Evolutionary conservation across 2,329 filamentous ascomycete species (phyloP).

Genomic region (Ceratocystiopsis minuta): DNA sequence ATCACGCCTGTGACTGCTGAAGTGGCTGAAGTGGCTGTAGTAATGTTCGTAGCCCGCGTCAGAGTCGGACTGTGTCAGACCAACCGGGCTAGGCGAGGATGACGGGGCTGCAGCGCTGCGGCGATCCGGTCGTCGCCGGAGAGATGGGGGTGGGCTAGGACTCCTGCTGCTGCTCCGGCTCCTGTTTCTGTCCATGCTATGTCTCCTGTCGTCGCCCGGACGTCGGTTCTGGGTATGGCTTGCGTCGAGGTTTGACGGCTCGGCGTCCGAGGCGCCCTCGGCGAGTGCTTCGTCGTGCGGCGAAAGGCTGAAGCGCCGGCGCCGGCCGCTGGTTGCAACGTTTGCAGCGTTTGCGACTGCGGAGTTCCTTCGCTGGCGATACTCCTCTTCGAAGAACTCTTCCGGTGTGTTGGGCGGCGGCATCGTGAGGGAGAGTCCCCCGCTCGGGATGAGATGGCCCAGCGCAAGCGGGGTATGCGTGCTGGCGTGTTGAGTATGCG

Average conservation of each 20-base stretch:
- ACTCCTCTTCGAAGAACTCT: conserved; percentile 6
- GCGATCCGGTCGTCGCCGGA: no score
- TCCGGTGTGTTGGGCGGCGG: conserved; percentile 14
- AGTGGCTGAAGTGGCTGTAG: not conserved
- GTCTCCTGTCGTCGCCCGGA: not conserved
- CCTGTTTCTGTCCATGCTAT: not conserved
- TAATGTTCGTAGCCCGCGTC: not conserved
- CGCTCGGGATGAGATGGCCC: no score
- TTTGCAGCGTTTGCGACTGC: not conserved
- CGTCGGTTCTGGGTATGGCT: conserved; percentile 1
- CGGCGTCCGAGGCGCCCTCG: not conserved
- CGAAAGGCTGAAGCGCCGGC: conserved; percentile 1
- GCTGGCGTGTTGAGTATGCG: no score
- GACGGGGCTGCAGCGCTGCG: not conserved
- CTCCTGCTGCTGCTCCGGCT: conserved; percentile 1
- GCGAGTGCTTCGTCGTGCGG: conserved; percentile 4
- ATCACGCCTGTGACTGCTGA: no score
- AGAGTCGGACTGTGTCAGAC: not conserved
- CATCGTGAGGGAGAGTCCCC: conserved; percentile 8
- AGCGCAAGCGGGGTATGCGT: no score
- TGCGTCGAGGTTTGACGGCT: not conserved
- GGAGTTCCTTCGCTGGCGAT: conserved; percentile 2
- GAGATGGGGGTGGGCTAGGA: no score
- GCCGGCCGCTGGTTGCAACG: not conserved
- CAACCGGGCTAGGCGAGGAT: not conserved